phyloP scores from a whole-genome alignment of 2,329 filamentous ascomycete species.

The Aspergillus thermomutatus region DNA sequence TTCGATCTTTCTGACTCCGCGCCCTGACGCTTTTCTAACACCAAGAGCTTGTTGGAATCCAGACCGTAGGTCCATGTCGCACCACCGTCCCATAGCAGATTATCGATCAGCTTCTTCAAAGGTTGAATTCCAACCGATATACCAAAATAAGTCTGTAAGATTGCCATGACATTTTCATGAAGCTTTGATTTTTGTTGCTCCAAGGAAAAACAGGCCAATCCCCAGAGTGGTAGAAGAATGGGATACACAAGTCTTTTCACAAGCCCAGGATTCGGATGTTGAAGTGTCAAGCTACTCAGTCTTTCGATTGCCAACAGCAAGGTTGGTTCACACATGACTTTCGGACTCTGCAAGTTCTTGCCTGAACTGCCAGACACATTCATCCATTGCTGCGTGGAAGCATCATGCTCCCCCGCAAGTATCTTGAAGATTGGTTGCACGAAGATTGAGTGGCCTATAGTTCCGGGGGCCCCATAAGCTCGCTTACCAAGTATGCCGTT shows the following conservation, averaged over 20 bases:
- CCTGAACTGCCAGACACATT: neutral
- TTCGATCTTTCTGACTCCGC: constrained; percentile 18
- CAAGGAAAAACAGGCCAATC: constrained; percentile 36
- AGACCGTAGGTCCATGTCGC: constrained; percentile 35
- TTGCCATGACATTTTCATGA: constrained; percentile 27
- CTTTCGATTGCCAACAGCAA: constrained; percentile 33
- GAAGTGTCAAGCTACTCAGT: constrained; percentile 33
- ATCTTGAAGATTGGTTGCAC: constrained; percentile 39
- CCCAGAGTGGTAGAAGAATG: constrained; percentile 42
- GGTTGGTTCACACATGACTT: constrained; percentile 25
- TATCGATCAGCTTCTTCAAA: constrained; percentile 37
- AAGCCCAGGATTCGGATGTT: constrained; percentile 43
- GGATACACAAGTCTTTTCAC: constrained; percentile 41
- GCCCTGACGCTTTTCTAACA: constrained; percentile 24
- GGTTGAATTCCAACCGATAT: constrained; percentile 36
- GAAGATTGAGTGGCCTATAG: constrained; percentile 41
- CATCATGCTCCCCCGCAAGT: constrained; percentile 31
- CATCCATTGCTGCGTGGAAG: constrained; percentile 27
- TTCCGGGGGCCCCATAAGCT: constrained; percentile 37
- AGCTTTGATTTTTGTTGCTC: constrained; percentile 24
- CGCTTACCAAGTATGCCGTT: constrained; percentile 43
- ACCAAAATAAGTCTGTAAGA: constrained; percentile 41
- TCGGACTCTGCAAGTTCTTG: constrained; percentile 3
- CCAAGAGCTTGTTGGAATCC: constrained; percentile 20
- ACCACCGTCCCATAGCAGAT: constrained; percentile 41